Evolutionary conservation across 192 early-diverging fungal species (phyloP), one percentile per base, ranked within the genome.

Genomic region (Mortierella alpina): DNA sequence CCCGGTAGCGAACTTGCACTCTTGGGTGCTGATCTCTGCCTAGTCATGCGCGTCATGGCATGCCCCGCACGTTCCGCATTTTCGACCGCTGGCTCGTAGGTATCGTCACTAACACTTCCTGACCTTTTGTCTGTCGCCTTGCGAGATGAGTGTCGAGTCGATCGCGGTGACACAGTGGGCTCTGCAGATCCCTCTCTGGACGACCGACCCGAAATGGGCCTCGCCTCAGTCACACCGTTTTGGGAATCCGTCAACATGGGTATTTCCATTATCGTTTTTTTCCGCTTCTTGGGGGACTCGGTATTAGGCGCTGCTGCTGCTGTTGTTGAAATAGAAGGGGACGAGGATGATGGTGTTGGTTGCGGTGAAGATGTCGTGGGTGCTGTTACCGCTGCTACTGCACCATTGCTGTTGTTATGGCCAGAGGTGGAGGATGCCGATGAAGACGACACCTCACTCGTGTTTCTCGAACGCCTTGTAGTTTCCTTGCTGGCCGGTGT

Each of bases 71-170:
- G 52, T 14, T 12, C 61, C 0, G 42, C 15, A 0, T 31, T 23
- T 13, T 70, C 68, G 3, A 60, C 39, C 6, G 55, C 59, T 41
- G 47, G 48, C 7, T 70, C 68, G 5, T 42, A 12, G n/a, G 18
- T 45, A 46, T 63, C 67, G 14, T 63, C 63, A 22, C 64, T 58
- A 49, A 11, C 55, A 18, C 61, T 23, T 15, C 59, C 51, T 61
- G 56, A 52, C n/a, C 50, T 41, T 10, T 49, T 45, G 10, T 79
- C 75, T 41, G 68, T 23, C 12, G 53, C n/a, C 49, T 70, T 60
- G 5, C 77, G 77, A 41, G 44, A 68, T 2, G 77, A 80, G 39
- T 80, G 77, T 46, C 77, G 77, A 17, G 77, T 80, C 39, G 77
- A 80, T 11, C 77, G 70, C 2, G 77, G 77, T 51, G 77, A 80